Evolutionary conservation across 371 early-diverging fungal species (phyloP).

Genomic region (Rhizopus sp.): DNA sequence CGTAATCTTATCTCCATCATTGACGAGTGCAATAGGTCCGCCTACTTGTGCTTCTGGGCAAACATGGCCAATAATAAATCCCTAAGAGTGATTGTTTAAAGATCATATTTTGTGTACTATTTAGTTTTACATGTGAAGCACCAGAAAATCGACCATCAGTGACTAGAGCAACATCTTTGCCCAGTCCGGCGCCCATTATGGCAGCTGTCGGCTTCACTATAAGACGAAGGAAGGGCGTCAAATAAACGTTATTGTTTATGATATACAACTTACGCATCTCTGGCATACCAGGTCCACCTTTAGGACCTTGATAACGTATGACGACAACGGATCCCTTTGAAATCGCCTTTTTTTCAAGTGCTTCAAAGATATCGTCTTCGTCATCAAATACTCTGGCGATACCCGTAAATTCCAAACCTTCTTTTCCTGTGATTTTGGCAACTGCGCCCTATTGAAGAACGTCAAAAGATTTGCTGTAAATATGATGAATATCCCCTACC

Average conservation of each 20-base stretch:
- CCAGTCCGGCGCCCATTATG: slow-evolving; percentile 98
- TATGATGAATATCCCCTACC: slow-evolving; percentile 23
- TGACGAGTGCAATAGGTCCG: slow-evolving; percentile 91
- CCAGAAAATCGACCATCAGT: slow-evolving; percentile 98
- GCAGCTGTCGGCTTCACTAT: slow-evolving; percentile 91
- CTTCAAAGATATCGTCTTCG: slow-evolving; percentile 86
- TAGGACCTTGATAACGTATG: slow-evolving; percentile 87
- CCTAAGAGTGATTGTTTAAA: slow-evolving; percentile 37
- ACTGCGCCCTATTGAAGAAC: slow-evolving; percentile 69
- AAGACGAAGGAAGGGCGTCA: neutral
- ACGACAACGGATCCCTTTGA: slow-evolving; percentile 81
- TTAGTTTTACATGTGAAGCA: slow-evolving; percentile 80
- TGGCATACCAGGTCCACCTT: slow-evolving; percentile 93
- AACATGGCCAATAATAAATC: slow-evolving; percentile 98
- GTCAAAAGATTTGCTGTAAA: slow-evolving; percentile 16
- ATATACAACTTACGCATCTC: slow-evolving; percentile 68
- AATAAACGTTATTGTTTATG: neutral
- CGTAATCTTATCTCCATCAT: slow-evolving; percentile 83
- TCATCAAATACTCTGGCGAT: slow-evolving; percentile 88
- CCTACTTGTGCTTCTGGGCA: slow-evolving; percentile 97
- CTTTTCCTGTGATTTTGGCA: slow-evolving; percentile 98
- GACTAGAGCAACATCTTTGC: slow-evolving; percentile 93
- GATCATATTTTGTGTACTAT: neutral
- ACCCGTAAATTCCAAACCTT: slow-evolving; percentile 88
- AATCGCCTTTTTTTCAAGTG: slow-evolving; percentile 73